Evolutionary conservation across 257 asterid genomes (phyloP), one percentile per base, ranked within the genome.

Genomic region (Gentiana straminea): DNA sequence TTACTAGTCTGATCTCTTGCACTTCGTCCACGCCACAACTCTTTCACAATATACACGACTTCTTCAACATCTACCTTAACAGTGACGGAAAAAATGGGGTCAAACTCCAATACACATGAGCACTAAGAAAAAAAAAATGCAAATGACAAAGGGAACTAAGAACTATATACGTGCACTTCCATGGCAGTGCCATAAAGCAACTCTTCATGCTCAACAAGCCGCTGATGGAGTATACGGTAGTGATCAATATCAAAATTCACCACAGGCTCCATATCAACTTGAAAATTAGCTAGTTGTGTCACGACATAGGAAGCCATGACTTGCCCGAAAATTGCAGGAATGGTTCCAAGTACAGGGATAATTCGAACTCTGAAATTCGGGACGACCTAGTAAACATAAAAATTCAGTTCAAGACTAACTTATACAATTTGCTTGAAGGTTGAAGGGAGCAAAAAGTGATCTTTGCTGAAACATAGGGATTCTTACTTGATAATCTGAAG

Each of bases 311-410:
- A 86, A 62, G 98, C 98, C 96, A 91, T 91, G 61, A 91, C 82
- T 71, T 87, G 98, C 64, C 98, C 98, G 53, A 91, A 91, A 62
- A 87, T 86, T 70, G 96, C 98, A 54, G 96, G 98, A 71, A 91
- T 81, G 51, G 96, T 84, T 75, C 96, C 96, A 63, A 91, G 80
- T 73, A 91, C 98, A 46, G 95, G 96, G 76, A 91, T 87, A 54
- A 91, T 91, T 45, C 98, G 95, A 72, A 91, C 96, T 55, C 98
- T 82, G 58, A 91, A 91, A 53, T 96, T 96, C 56, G 98, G 98
- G 57, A 91, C 96, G 64, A 91, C 72, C 96, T 91, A 68, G 69
- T 55, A 71, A 72, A 64, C 76, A 68, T 45, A 66, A 37, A 52
- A 57, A 62, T 70, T 63, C 38, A 43, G 24, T 15, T 43, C 39